These are phyloP conservation scores for Boletus speciosus DNA, from an alignment of 768 basidiomycete genomes.

Conservation along the genomic window DNA sequence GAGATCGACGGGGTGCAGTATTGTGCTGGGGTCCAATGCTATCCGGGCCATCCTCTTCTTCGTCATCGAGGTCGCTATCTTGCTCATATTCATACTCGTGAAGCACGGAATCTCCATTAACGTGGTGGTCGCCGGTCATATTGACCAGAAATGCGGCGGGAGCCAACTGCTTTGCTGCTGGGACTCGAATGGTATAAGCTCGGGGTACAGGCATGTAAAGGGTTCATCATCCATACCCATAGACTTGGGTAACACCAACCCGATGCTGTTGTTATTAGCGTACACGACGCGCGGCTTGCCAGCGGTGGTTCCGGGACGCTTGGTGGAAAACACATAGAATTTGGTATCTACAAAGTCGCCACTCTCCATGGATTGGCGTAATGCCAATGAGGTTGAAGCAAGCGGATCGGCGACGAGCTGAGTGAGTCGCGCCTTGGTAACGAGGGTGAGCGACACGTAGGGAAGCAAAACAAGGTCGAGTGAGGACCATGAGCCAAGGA, in stretches of 20 bases:
- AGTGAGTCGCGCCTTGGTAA: conserved; percentile 15
- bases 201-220: not conserved
- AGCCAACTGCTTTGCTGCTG: conserved; percentile 8
- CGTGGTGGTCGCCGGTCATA: conserved; percentile 21
- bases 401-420: conserved; percentile 12
- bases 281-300: conserved; percentile 25
- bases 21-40: too few species aligned
- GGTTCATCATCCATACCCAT: not conserved
- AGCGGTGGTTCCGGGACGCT: conserved; percentile 6
- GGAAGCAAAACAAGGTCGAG: conserved; percentile 12
- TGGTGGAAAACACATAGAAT: conserved; percentile 27
- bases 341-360: conserved; percentile 30
- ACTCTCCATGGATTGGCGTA: conserved; percentile 22
- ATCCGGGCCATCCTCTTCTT: conserved; percentile 4
- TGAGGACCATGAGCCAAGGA: conserved; percentile 23
- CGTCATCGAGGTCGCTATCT: conserved; percentile 31
- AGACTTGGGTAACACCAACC: conserved; percentile 16
- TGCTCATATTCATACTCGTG: conserved; percentile 28
- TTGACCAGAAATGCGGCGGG: conserved; percentile 17
- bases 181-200: not conserved
- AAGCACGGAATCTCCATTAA: conserved; percentile 18
- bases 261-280: conserved; percentile 18
- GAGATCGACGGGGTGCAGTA: not conserved
- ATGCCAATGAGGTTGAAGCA: conserved; percentile 12
- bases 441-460: conserved; percentile 21